These are phyloP conservation scores for Arachis monticola DNA, from an alignment of 331 rosid genomes.

Conservation along the genomic window DNA sequence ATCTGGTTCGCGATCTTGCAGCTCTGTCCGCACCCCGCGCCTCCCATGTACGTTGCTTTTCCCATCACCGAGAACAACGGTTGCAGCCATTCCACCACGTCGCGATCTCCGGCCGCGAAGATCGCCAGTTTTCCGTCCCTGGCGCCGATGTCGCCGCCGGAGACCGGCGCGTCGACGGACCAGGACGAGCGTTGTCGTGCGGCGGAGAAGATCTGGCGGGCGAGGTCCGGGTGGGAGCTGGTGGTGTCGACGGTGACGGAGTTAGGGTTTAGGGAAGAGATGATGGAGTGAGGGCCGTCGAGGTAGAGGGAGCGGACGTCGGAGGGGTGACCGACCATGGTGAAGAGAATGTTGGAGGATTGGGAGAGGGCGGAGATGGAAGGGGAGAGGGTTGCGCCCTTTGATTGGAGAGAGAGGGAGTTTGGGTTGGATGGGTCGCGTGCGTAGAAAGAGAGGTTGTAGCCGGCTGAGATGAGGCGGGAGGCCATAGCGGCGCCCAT, in stretches of 20 bases:
- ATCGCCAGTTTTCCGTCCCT: conserved; percentile 81
- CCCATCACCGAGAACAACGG: conserved; percentile 65
- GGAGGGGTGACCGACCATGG: conserved; percentile 78
- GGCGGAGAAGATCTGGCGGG: conserved; percentile 51
- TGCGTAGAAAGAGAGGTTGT: conserved; percentile 69
- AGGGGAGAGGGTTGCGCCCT: conserved; percentile 53
- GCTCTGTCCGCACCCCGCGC: conserved; percentile 77
- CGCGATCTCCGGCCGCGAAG: conserved; percentile 65
- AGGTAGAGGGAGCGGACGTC: conserved; percentile 67
- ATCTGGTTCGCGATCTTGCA: conserved; percentile 88
- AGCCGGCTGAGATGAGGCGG: conserved; percentile 74
- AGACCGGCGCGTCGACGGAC: conserved; percentile 85
- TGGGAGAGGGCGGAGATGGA: conserved; percentile 58
- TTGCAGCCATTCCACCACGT: conserved; percentile 65
- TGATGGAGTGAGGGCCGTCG: conserved; percentile 40
- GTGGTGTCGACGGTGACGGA: conserved; percentile 70
- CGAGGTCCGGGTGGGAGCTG: conserved; percentile 78
- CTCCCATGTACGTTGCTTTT: conserved; percentile 61
- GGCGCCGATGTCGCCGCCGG: conserved; percentile 88
- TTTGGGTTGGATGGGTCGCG: conserved; percentile 66
- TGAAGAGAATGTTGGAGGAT: conserved; percentile 59
- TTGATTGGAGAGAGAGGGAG: conserved; percentile 56
- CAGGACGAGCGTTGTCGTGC: conserved; percentile 56
- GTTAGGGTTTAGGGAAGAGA: conserved; percentile 55
- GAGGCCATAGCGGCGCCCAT: conserved; percentile 89